Evolutionary conservation across 768 basidiomycete species (phyloP), one percentile per base, ranked within the genome.

Genomic region (Boletus reticulatus): DNA sequence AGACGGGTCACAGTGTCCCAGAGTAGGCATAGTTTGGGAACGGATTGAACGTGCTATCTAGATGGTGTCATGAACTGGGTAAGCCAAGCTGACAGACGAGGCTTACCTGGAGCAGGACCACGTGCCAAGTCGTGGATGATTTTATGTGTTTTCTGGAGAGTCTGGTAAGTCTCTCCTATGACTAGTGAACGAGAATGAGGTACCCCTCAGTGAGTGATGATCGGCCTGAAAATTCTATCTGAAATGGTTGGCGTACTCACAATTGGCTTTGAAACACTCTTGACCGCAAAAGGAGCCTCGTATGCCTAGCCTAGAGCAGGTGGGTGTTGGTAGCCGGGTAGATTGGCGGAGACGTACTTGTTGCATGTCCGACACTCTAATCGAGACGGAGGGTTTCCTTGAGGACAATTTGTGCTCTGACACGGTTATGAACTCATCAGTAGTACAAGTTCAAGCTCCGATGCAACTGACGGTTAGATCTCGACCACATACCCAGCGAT

Each of bases 301-400:
- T 60, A 94, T 88, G 49, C 88, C 89, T 34, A 93, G 78, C 69
- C 91, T 93, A 61, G 37, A 57, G 56, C 24, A 45, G 14, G 53
- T 65, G 48, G 51, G 59, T 63, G 52, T 59, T 49, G 60, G 43
- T 9, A 19, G 38, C 6, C 1, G 6, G 6, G 4, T 12, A 24
- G 2, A 14, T n/a, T 34, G 38, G 39, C 31, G 12, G 34, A 36
- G 43, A 78, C 79, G 62, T 60, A 95, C 94, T 95, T 95, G 73
- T 82, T 87, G 75, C 95, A 98, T 8, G 92, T 92, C 1, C 95
- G 95, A 64, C 95, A 98, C 73, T 97, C 94, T 13, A 98, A 78
- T 24, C 83, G 79, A 24, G 93, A 93, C 5, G 87, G 84, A 3
- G 93, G 93, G 62, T 92, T 88, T 38, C 89, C 91, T 56, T 92